A percentile compares a stretch with the other conserved stretches of the same genome.
Conservation (phyloP, 164 flowering plant species). For the Malania oleifera region DNA sequence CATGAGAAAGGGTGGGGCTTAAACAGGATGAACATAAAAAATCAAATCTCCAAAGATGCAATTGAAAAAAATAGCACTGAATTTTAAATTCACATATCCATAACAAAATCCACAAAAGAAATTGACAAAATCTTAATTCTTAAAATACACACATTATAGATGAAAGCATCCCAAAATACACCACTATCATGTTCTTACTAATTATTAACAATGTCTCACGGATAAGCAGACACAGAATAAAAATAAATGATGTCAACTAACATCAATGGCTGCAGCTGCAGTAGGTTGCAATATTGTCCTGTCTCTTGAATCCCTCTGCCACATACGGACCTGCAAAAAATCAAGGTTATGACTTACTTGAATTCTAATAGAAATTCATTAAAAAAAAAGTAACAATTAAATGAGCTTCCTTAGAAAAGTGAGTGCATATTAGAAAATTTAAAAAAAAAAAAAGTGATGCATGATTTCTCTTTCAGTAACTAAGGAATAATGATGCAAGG, state of each 20-base stretch:
- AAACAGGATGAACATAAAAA: background rate
- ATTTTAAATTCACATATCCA: too few relatives aligned
- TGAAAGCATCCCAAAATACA: background rate
- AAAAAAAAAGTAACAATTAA: background rate
- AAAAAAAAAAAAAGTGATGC: too few relatives aligned
- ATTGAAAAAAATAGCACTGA: too few relatives aligned
- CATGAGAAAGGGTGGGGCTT: conserved; percentile 3
- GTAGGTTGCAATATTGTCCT: conserved; percentile 86
- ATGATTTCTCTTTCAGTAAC: too few relatives aligned
- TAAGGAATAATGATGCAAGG: too few relatives aligned
- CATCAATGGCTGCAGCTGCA: conserved; percentile 97
- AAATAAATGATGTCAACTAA: conserved; percentile 32
- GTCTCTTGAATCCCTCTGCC: conserved; percentile 89
- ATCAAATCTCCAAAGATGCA: background rate
- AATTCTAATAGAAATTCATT: background rate
- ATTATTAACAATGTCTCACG: background rate
- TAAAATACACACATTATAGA: background rate
- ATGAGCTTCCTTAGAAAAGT: background rate
- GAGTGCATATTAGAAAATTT: too few relatives aligned
- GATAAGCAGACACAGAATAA: background rate
- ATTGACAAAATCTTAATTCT: background rate
- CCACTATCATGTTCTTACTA: background rate
- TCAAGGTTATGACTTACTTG: background rate
- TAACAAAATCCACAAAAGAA: conserved; percentile 1
- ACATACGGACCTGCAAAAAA: conserved; percentile 67